Evolutionary conservation across 2,329 filamentous ascomycete genomes (phyloP).

Genomic region (Monilinia fructigena): DNA sequence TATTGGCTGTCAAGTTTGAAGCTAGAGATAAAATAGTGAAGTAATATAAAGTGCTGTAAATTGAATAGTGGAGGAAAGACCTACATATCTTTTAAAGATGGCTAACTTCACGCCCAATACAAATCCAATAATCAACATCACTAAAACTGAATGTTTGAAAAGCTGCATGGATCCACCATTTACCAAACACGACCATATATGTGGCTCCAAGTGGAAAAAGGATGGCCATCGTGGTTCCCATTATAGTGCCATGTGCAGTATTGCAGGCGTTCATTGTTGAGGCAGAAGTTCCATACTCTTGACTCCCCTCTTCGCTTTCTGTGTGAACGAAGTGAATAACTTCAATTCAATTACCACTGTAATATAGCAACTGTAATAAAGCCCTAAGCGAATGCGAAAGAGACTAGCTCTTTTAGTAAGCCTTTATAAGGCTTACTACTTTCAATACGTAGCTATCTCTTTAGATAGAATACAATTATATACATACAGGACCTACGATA

Average conservation of each 20-base stretch:
- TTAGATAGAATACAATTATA: too few species aligned
- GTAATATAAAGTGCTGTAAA: neutral
- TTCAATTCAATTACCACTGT: too few species aligned
- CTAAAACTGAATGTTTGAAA: constrained; percentile 55
- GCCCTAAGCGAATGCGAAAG: too few species aligned
- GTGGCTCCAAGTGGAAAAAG: constrained; percentile 61
- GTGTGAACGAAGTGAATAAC: too few species aligned
- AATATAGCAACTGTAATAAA: too few species aligned
- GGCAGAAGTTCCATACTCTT: neutral
- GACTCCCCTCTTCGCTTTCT: neutral
- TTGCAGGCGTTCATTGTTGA: constrained; percentile 27
- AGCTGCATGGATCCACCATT: constrained; percentile 50
- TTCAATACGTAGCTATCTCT: too few species aligned
- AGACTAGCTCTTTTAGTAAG: too few species aligned
- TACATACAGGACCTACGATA: too few species aligned
- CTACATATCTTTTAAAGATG: constrained; percentile 39
- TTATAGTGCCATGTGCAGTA: constrained; percentile 56
- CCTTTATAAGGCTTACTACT: too few species aligned
- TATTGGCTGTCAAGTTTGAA: neutral
- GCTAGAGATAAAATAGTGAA: too few species aligned
- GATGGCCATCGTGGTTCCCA: constrained; percentile 57
- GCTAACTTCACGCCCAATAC: constrained; percentile 55
- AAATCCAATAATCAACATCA: constrained; percentile 61
- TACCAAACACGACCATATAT: constrained; percentile 58
- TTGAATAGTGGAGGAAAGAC: constrained; percentile 43